A percentile compares a stretch with the other conserved stretches of the same genome.
Conservation (phyloP, 148 eudicot species). For the Persicaria tinctoria region DNA sequence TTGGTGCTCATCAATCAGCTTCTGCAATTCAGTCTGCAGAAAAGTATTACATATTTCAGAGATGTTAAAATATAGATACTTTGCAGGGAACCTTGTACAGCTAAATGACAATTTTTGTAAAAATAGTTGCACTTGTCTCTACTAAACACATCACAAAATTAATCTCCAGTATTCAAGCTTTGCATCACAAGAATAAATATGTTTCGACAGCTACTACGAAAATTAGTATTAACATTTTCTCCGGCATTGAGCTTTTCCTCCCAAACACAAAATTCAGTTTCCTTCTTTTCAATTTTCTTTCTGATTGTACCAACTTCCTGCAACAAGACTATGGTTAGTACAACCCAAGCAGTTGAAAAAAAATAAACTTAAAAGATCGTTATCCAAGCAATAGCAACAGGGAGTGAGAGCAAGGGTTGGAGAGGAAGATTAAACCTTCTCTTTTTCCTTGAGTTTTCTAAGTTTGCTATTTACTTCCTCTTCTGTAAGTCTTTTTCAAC, state of each 20-base stretch:
- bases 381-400: not conserved
- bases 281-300: conserved; percentile 49
- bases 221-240: conserved; percentile 38
- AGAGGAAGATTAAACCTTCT: conserved; percentile 30
- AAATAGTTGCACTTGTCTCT: too few species aligned
- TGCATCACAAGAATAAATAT: not conserved
- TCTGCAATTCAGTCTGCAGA: conserved; percentile 66
- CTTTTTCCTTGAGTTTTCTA: conserved; percentile 42
- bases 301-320: conserved; percentile 61
- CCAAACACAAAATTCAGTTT: conserved; percentile 45
- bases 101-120: not conserved
- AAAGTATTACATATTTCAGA: not conserved
- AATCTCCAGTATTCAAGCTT: not conserved
- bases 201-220: not conserved
- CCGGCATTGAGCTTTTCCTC: conserved; percentile 55
- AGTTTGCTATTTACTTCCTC: conserved; percentile 59
- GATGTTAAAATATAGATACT: not conserved
- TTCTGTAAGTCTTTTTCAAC: conserved; percentile 53
- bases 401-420: not conserved
- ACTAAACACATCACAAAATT: not conserved
- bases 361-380: not conserved
- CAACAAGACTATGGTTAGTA: not conserved
- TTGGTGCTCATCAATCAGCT: conserved; percentile 73
- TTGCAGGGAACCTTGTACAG: not conserved
- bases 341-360: not conserved